Conservation (phyloP, 306 rosid genomes). For the Casuarina equisetifolia region DNA sequence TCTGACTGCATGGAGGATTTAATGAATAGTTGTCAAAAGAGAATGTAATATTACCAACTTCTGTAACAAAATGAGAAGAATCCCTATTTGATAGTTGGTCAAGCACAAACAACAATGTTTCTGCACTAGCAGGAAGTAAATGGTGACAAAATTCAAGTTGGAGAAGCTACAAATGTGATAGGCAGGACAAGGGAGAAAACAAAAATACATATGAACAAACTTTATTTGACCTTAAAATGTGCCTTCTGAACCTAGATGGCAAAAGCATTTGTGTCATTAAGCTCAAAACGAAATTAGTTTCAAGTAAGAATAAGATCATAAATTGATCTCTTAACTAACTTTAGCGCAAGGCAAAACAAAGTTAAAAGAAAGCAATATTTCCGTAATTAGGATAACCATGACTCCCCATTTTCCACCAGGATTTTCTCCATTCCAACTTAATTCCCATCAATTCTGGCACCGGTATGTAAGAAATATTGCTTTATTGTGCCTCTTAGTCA, state of each 20-base stretch:
- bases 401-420: neutral
- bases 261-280: neutral
- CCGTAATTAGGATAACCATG: neutral
- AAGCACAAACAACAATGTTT: neutral
- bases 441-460: neutral
- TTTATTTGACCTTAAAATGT: neutral
- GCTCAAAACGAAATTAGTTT: neutral
- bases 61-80: neutral
- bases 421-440: neutral
- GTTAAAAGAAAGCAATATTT: neutral
- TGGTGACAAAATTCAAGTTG: neutral
- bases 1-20: neutral
- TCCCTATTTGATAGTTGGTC: neutral
- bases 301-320: neutral
- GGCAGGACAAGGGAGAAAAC: neutral
- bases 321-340: neutral
- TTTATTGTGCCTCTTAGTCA: neutral
- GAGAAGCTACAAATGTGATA: neutral
- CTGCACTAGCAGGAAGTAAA: neutral
- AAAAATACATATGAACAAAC: neutral
- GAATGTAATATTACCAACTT: neutral
- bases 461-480: neutral
- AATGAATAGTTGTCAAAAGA: neutral
- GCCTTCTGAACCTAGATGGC: neutral
- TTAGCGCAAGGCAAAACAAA: neutral